Evolutionary conservation across 169 alveolate genomes (phyloP).

Genomic region (Plasmodium vinckei): DNA sequence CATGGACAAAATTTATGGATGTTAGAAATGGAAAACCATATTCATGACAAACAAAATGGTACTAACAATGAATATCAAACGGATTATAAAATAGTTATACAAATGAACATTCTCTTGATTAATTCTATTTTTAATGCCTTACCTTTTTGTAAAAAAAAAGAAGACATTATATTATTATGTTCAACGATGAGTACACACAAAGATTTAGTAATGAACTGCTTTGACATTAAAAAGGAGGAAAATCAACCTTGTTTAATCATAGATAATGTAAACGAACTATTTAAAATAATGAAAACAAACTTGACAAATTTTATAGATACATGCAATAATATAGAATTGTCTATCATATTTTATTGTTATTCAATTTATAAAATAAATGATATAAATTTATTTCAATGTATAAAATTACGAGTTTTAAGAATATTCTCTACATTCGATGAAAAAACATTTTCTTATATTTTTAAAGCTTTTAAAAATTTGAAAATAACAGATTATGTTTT

Average conservation of each 20-base stretch:
- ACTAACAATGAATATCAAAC: background rate
- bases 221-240: background rate
- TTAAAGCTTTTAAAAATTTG: conserved; percentile 51
- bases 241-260: background rate
- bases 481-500: conserved; percentile 25
- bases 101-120: background rate
- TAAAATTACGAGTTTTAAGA: conserved; percentile 29
- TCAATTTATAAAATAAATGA: conserved; percentile 20
- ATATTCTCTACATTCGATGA: conserved; percentile 25
- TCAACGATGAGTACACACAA: background rate
- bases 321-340: conserved; percentile 16
- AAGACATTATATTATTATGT: conserved; percentile 31
- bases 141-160: conserved; percentile 25
- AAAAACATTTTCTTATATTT: conserved; percentile 40
- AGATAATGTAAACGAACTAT: background rate
- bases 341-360: conserved; percentile 44
- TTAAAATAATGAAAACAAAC: background rate
- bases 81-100: background rate
- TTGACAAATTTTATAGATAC: conserved; percentile 1
- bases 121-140: background rate
- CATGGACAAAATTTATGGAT: background rate
- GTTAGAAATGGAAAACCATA: too few relatives aligned
- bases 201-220: background rate
- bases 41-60: background rate
- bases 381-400: conserved; percentile 3